Evolutionary conservation across 331 rosid species (phyloP), one percentile per base, ranked within the genome.

Genomic region (Erythrophleum ivorense): DNA sequence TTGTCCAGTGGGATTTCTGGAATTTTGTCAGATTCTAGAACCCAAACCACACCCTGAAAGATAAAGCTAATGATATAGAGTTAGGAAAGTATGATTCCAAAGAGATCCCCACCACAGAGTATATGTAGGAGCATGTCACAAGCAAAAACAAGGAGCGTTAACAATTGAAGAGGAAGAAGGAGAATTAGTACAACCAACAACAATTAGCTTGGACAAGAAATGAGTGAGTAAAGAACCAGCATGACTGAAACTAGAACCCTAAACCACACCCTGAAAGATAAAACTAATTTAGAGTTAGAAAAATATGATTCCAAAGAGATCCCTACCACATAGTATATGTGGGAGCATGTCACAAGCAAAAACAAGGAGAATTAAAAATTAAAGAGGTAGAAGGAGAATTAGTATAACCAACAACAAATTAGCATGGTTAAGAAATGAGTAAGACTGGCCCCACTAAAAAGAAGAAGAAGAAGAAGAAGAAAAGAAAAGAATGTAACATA

Each of bases 1-100:
- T 84, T 90, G 13, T 93, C 97, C 78, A 18, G 82, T 74, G 81
- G 74, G 50, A 72, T 85, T 81, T 84, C 89, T 11, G 91, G 83
- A 82, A 84, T 88, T 76, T 88, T 91, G 29, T 87, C 90, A 59
- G 94, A 78, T 83, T 90, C 98, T 63, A 93, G 71, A 64, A 96
- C 83, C 99, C 99, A 96, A 84, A 96, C 82, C 71, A 85, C 81
- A 41, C 99, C 99, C 98, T 95, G 80, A 85, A 57, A 71, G 72
- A 70, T 52, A 80, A 69, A 46, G 34, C 2, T n/a, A 69, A 33
- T 41, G 33, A 48, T 38, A 24, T n/a, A 41, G 21, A 69, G 71
- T 64, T 33, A 58, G 45, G 36, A 46, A 71, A 34, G 68, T 34
- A 34, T 33, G 45, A 34, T 63, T 34, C 15, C 70, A 63, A 63